Base-by-base conservation (phyloP, 2,329 filamentous ascomycete species). In the Fusarium neocosmosporiellum region DNA sequence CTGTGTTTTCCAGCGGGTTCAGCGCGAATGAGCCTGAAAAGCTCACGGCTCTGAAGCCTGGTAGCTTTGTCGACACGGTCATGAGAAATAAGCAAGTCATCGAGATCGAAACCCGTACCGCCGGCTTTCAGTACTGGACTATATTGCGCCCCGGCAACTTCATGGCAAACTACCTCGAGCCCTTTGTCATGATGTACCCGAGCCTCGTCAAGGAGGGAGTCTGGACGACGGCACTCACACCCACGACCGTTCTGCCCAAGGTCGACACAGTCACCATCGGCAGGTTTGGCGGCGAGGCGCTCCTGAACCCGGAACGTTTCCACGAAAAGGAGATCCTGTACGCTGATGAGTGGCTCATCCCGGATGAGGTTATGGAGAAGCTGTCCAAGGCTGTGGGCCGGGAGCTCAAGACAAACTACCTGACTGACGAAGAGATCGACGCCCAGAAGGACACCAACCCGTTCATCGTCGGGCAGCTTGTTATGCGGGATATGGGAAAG, bases 131-230 rank as follows among this genome's bases (percentile, higher is more conserved):
- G 16, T 69, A 75, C 9, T 88, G 84, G 83, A 88, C 87, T 0
- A 82, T 89, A 24, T 74, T 89, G 2, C 84, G 86, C 2, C 86
- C 86, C 0, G 85, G 84, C 2, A 83, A 81, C 72, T 89, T 89
- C 80, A 86, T 87, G 83, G 80, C 82, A 22, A 89, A 89, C 72
- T 85, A 84, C 67, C 55, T 88, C 6, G 65, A 77, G 5, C 86
- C 86, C 4, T 78, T 83, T 13, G 81, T 83, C 2, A 60, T 59
- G 10, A 80, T 84, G 78, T 86, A 84, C 65, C 79, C 81, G 0
- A 83, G 81, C 0, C 77, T 88, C 8, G 74, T 78, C 2, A 79
- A 81, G 7, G 78, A 78, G 4, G 84, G 84, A 0, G 76, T 81
- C 24, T 84, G 84, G 68, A 77, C 76, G 0, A 83, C 81, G 2